Evolutionary conservation across 495 filamentous ascomycete species (phyloP).

Genomic region (Schizothecium vesticola): DNA sequence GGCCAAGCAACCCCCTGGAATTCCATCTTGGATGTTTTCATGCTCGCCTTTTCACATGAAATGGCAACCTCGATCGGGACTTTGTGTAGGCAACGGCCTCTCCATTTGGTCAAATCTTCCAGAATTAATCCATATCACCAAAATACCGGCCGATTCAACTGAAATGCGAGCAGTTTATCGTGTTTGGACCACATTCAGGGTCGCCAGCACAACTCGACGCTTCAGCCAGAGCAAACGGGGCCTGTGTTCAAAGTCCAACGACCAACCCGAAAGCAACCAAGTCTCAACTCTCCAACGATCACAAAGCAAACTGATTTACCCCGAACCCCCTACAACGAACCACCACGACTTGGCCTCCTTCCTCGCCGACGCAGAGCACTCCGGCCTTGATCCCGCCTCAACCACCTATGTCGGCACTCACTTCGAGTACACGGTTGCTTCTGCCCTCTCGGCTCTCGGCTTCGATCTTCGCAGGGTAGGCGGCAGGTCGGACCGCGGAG

Average conservation of each 20-base stretch:
- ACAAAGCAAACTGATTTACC: constrained; percentile 32
- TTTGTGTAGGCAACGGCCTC: not conserved
- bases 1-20: not conserved
- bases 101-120: not conserved
- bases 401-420: constrained; percentile 60
- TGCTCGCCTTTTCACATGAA: not conserved
- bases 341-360: constrained; percentile 70
- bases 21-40: not conserved
- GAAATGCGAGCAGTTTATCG: not conserved
- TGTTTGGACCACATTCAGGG: not conserved
- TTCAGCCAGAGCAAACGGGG: not conserved
- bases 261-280: not conserved
- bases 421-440: constrained; percentile 66
- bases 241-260: not conserved
- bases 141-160: not conserved
- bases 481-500: constrained; percentile 67
- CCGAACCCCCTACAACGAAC: constrained; percentile 39
- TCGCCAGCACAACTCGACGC: not conserved
- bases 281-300: not conserved
- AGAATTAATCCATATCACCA: not conserved
- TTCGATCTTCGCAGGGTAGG: constrained; percentile 70
- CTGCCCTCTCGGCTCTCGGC: constrained; percentile 54
- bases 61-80: not conserved
- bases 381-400: constrained; percentile 43
- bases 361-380: constrained; percentile 59